Base-by-base conservation (phyloP, 2,329 filamentous ascomycete genomes). In the Fusarium decemcellulare region DNA sequence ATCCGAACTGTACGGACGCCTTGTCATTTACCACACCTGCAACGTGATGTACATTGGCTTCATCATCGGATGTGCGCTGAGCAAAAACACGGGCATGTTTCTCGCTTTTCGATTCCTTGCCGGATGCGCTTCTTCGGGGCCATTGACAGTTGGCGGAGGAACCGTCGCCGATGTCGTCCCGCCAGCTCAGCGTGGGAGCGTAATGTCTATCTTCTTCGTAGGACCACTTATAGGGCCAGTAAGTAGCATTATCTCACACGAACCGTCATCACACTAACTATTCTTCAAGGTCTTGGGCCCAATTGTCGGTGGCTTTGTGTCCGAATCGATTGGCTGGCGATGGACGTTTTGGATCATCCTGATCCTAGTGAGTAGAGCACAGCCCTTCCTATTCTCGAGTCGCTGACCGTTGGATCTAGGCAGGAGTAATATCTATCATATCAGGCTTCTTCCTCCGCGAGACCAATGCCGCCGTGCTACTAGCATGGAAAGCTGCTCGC, bases 61-160 rank as follows among this genome's bases (percentile, higher is more conserved):
- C 59, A 68, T 51, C 34, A 51, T 74, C 32, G 70, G 68, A n/a
- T 67, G 66, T 44, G 73, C 72, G 7, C 76, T 91, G 0, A 82
- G 86, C 4, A 88, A 89, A 73, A 86, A 90, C 71, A 80, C 90
- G 4, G 87, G 88, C 72, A 88, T 88, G 1, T 77, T 92, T 29
- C 82, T 91, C 77, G 77, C 89, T 39, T 88, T 87, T 10, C 83
- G 89, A 8, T 91, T 91, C 76, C 87, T 90, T 63, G 81, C 83
- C 5, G 88, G 86, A 0, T 83, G 89, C 60, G 89, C 90, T 70
- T 87, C 85, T 12, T 85, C 84, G 0, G 88, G 88, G 0, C 88
- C 90, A 1, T 83, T 92, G 12, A 91, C 88, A 9, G 90, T 90
- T 72, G 90, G 88, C 0, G 89, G 89, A 10, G 90, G 89, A 29